These are phyloP conservation scores for Glarea lozoyensis DNA, from an alignment of 495 filamentous ascomycete genomes.

Conservation along the genomic window DNA sequence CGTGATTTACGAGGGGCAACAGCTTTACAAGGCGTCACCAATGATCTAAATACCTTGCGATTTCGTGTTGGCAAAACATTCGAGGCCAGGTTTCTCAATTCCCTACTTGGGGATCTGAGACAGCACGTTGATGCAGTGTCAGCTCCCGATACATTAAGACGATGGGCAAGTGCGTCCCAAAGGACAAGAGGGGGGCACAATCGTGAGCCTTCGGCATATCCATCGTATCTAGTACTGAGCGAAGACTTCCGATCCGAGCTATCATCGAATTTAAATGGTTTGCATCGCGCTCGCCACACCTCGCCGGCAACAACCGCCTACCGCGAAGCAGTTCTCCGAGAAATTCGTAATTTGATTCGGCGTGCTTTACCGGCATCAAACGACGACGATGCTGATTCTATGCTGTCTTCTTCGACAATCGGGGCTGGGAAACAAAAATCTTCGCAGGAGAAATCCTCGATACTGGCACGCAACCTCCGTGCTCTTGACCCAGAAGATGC, in stretches of 20 bases:
- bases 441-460: conserved; percentile 82
- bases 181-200: conserved; percentile 52
- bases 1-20: conserved; percentile 71
- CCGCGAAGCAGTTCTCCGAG: conserved; percentile 75
- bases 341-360: conserved; percentile 81
- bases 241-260: conserved; percentile 60
- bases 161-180: conserved; percentile 54
- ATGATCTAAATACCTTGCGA: conserved; percentile 65
- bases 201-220: conserved; percentile 55
- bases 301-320: conserved; percentile 75
- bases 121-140: conserved; percentile 75
- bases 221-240: conserved; percentile 64
- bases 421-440: conserved; percentile 56
- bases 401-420: conserved; percentile 79
- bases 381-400: conserved; percentile 87
- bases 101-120: conserved; percentile 70
- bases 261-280: conserved; percentile 58
- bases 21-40: conserved; percentile 70
- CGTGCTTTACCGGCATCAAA: conserved; percentile 79
- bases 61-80: conserved; percentile 79
- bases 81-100: conserved; percentile 69
- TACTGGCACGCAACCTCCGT: conserved; percentile 85
- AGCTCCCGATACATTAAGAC: conserved; percentile 60
- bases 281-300: conserved; percentile 70
- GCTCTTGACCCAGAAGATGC: conserved; percentile 76